phyloP scores from a whole-genome alignment of 2,329 filamentous ascomycete species.

The Xylariaceae sp. region DNA sequence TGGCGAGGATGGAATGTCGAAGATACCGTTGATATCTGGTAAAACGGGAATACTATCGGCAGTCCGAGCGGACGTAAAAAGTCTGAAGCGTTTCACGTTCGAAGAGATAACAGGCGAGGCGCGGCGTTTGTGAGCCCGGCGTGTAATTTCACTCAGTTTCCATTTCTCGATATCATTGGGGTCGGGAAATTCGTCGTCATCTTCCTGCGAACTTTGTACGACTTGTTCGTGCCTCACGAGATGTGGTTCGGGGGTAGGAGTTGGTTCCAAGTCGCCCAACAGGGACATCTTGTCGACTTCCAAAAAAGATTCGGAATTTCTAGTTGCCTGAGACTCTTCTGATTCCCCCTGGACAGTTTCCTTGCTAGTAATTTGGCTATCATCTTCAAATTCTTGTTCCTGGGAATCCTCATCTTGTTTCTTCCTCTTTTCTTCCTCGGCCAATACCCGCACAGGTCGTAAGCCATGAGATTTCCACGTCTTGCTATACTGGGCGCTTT shows the following conservation, averaged over 20 bases:
- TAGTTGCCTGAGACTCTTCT: constrained; percentile 36
- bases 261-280: constrained; percentile 17
- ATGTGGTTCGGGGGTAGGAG: constrained; percentile 15
- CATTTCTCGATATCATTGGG: constrained; percentile 31
- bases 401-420: constrained; percentile 43
- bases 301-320: constrained; percentile 15
- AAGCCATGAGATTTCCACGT: constrained; percentile 52
- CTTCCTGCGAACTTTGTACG: constrained; percentile 26
- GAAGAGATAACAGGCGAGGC: constrained; percentile 29
- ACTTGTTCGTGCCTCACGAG: constrained; percentile 2
- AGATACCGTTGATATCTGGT: constrained; percentile 27
- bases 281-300: constrained; percentile 23
- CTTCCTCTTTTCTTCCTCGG: constrained; percentile 31
- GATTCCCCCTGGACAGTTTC: constrained; percentile 29
- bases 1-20: constrained; percentile 39
- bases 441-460: constrained; percentile 46
- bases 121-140: constrained; percentile 23
- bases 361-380: constrained; percentile 43
- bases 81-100: constrained; percentile 25
- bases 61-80: constrained; percentile 14
- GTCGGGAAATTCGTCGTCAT: constrained; percentile 33
- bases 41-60: constrained; percentile 16
- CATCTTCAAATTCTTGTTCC: constrained; percentile 49
- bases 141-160: constrained; percentile 19
- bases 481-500: constrained; percentile 52